Evolutionary conservation across 192 early-diverging fungal species (phyloP), one percentile per base, ranked within the genome.

Genomic region (Coemansia sp.): DNA sequence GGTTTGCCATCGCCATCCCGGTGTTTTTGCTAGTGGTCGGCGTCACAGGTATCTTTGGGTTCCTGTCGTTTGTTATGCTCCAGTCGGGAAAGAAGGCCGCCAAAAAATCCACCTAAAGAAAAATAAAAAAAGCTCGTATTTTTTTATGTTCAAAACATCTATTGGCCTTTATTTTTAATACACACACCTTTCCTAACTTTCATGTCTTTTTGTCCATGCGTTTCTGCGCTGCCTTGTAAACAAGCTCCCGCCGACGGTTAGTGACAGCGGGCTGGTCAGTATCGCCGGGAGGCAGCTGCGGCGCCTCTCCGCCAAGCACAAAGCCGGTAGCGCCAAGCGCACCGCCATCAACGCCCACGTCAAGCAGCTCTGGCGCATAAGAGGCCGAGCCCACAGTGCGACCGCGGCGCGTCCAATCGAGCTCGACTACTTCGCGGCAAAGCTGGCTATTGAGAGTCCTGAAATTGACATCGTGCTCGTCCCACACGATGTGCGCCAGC

Each of bases 1-100:
- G 89, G 76, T 94, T 89, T 73, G 93, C 94, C n/a, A 91, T 97
- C 63, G 89, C 88, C 34, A 83, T 92, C 33, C 94, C 95, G 6
- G 89, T 93, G 33, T 83, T 91, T 19, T 73, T 96, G 53, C 77
- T 97, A 13, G 86, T 93, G 22, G 79, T 89, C 19, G 94, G 91
- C 17, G 76, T 93, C 33, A 89, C 91, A 0, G 87, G 85, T 22
- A 75, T 96, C 48, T 83, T 84, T 43, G 86, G 87, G 8, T 96
- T 97, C 81, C 76, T 96, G 48, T 85, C 90, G 17, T 82, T 92
- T 58, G 88, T 95, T 32, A 90, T 95, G 89, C 89, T 93, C 70
- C 91, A 91, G 75, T 87, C 85, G 9, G 81, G 79, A 59, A 87
- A 87, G 74, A 92, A 90, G 76, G 83, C 86, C 33, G 84, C 83